phyloP scores from a whole-genome alignment of 768 basidiomycete species.

The Auriscalpium vulgare region DNA sequence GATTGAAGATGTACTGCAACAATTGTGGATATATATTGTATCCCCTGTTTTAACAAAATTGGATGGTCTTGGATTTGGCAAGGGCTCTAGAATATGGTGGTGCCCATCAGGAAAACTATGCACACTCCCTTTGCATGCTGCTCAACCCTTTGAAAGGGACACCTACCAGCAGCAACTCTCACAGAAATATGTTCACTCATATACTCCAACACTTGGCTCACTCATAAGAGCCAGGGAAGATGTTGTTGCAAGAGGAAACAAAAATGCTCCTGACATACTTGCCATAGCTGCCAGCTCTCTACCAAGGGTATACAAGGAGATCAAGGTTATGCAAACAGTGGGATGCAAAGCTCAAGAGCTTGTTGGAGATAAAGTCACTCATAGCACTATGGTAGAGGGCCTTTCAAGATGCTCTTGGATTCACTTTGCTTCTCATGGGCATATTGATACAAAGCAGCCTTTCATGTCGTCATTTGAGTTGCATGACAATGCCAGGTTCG shows the following conservation, averaged over 20 bases:
- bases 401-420: background rate
- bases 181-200: conserved; percentile 7
- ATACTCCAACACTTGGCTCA: conserved; percentile 7
- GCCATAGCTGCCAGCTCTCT: background rate
- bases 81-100: conserved; percentile 11
- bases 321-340: no score
- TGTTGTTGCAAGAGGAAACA: background rate
- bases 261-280: background rate
- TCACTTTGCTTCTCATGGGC: conserved; percentile 10
- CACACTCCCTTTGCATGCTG: conserved; percentile 12
- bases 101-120: conserved; percentile 9
- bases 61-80: background rate
- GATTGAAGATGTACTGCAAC: background rate
- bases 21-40: conserved; percentile 4
- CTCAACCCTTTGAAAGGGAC: conserved; percentile 1
- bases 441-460: background rate
- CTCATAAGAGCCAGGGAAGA: conserved; percentile 3
- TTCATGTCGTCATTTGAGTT: conserved; percentile 2
- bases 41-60: background rate
- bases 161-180: background rate
- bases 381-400: background rate
- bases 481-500: background rate
- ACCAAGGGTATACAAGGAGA: background rate
- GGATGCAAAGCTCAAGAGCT: background rate
- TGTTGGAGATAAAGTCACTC: background rate